phyloP scores from a whole-genome alignment of 192 early-diverging fungal species.

The Bifiguratus adelaidae region DNA sequence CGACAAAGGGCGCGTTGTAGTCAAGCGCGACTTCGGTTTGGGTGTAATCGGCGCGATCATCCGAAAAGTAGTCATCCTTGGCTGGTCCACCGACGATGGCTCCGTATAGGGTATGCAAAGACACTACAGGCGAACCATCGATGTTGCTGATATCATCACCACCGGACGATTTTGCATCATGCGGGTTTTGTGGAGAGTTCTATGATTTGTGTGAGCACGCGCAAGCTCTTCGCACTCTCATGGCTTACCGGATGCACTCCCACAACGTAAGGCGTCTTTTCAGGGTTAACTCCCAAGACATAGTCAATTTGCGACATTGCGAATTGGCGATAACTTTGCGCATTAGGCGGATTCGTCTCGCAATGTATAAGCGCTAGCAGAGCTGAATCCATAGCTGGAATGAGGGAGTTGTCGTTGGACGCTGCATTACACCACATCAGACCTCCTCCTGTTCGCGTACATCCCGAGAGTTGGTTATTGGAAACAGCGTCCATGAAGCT shows the following conservation, averaged over 20 bases:
- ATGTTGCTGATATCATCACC: conserved; percentile 28
- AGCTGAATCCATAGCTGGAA: conserved; percentile 20
- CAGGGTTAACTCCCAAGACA: conserved; percentile 37
- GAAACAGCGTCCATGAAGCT: conserved; percentile 24
- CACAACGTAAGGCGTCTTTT: conserved; percentile 38
- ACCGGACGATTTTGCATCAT: conserved; percentile 44
- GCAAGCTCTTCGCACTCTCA: no score
- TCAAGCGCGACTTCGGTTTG: conserved; percentile 43
- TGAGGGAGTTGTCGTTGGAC: conserved; percentile 15
- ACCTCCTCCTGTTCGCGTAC: conserved; percentile 31
- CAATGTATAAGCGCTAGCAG: conserved; percentile 24
- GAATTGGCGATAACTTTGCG: conserved; percentile 9
- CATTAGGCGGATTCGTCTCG: conserved; percentile 3
- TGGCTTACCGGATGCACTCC: conserved; percentile 45
- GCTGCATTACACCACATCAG: conserved; percentile 21
- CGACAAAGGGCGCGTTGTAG: conserved; percentile 40
- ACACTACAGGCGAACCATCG: conserved; percentile 14
- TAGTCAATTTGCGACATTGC: conserved; percentile 37
- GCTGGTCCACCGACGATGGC: conserved; percentile 47
- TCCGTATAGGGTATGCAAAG: conserved; percentile 34
- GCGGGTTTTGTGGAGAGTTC: conserved; percentile 46
- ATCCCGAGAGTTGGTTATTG: conserved; percentile 4
- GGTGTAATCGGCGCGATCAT: conserved; percentile 28
- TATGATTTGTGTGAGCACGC: no score
- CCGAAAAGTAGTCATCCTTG: conserved; percentile 34